phyloP scores from a whole-genome alignment of 257 asterid species.

The Solanum ahanhuiri region DNA sequence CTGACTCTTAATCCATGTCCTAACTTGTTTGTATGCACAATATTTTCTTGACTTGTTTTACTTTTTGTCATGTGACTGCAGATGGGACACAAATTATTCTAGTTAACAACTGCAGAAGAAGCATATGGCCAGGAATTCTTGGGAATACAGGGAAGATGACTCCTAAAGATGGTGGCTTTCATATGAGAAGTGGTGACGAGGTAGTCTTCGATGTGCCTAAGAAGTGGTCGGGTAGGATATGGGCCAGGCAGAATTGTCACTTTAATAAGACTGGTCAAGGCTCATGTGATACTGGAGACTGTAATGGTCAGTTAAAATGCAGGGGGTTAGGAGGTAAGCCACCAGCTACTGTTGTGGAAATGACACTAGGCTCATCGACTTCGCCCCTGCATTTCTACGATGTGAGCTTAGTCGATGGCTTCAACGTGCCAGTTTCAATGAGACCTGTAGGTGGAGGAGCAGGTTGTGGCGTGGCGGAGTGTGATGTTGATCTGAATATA shows the following conservation, averaged over 20 bases:
- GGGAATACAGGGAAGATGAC: slow-evolving; percentile 67
- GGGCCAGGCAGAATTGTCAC: slow-evolving; percentile 70
- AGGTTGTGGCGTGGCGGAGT: slow-evolving; percentile 80
- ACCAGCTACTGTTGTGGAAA: slow-evolving; percentile 95
- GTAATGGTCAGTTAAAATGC: slow-evolving; percentile 57
- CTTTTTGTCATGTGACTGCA: slow-evolving; percentile 18
- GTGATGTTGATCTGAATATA: slow-evolving; percentile 60
- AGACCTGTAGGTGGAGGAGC: slow-evolving; percentile 82
- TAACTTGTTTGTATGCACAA: not conserved
- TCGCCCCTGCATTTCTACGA: slow-evolving; percentile 85
- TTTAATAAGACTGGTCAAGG: slow-evolving; percentile 50
- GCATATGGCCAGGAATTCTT: slow-evolving; percentile 80
- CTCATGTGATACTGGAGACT: slow-evolving; percentile 73
- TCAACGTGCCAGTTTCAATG: slow-evolving; percentile 85
- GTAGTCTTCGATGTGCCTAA: slow-evolving; percentile 48
- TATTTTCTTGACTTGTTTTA: not conserved
- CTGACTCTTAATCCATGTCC: not conserved
- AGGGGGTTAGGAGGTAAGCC: slow-evolving; percentile 65
- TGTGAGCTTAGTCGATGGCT: slow-evolving; percentile 84
- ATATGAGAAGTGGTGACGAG: slow-evolving; percentile 50
- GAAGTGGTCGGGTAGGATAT: slow-evolving; percentile 86
- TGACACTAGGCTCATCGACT: slow-evolving; percentile 64
- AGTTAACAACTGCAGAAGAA: slow-evolving; percentile 84
- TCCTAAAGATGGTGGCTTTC: slow-evolving; percentile 64
- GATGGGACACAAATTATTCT: slow-evolving; percentile 69